Evolutionary conservation across 306 rosid species (phyloP), one percentile per base, ranked within the genome.

Genomic region (Castanospermum australe): DNA sequence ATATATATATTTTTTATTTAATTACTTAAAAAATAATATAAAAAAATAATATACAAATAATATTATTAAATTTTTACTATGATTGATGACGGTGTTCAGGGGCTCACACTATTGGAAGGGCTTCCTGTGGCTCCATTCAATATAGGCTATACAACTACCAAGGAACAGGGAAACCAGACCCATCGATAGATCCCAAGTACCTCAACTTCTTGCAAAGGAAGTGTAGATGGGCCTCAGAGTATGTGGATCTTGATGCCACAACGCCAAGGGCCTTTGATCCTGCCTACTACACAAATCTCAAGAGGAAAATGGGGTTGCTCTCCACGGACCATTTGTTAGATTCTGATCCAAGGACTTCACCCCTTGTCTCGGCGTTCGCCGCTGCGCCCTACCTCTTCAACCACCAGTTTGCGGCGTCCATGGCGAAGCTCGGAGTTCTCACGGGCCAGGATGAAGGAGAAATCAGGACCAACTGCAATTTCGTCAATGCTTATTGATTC

Each of bases 101-200:
- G 33, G 94, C 98, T 22, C 98, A 92, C 72, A 94, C 97, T n/a
- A 89, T 89, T 59, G 97, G 98, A 71, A 89, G 94, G 63, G 67
- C 88, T 5, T 81, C 94, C 2, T 94, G 98, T 47, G 97, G 84
- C 1, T 72, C 83, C 13, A 65, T 94, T 56, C 98, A 95, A 66
- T 1, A 91, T 38, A 70, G 94, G 73, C 77, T 95, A 13, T 93
- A 67, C 79, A 91, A 90, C 61, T 90, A 79, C 89, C 21, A 73
- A 42, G 87, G 86, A 45, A 90, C 90, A 12, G 88, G 90, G 0
- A 87, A 78, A 79, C 67, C 89, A n/a, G 97, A 94, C 87, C 89
- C 91, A 54, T 62, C 91, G 12, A 18, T 91, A 12, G 77, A 86
- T 73, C 59, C 80, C 0, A 76, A 74, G 44, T 92, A 91, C 78